phyloP scores from a whole-genome alignment of 2,329 filamentous ascomycete species.

The Bipolaris sorokiniana region DNA sequence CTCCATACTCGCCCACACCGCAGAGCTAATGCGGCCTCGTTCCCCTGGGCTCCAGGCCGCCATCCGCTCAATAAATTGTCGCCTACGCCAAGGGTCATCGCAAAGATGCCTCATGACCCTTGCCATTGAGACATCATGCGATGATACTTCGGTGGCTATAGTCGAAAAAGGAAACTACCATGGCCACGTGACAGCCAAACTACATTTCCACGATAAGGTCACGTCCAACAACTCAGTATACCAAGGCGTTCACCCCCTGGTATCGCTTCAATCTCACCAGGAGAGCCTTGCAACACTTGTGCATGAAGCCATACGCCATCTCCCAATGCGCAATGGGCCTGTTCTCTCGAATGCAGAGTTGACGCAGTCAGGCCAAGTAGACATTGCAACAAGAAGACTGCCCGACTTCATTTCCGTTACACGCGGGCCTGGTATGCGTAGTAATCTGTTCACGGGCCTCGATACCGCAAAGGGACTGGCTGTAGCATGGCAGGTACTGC shows the following conservation, averaged over 20 bases:
- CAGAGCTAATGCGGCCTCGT: constrained; percentile 32
- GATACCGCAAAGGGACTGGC: constrained; percentile 87
- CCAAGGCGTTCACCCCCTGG: constrained; percentile 79
- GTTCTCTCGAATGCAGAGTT: neutral
- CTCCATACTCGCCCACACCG: neutral
- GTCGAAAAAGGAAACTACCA: constrained; percentile 62
- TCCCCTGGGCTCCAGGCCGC: constrained; percentile 15
- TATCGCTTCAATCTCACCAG: constrained; percentile 78
- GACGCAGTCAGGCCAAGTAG: neutral
- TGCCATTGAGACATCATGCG: constrained; percentile 85
- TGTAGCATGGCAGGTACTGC: constrained; percentile 69
- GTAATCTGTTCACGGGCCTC: constrained; percentile 77
- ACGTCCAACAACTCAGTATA: constrained; percentile 79
- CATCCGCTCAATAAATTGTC: constrained; percentile 6
- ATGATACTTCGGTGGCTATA: constrained; percentile 90
- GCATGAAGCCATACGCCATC: constrained; percentile 63
- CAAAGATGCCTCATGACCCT: constrained; percentile 56
- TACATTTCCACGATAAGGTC: constrained; percentile 81
- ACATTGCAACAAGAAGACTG: constrained; percentile 40
- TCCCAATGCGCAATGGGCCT: constrained; percentile 52
- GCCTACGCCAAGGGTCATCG: constrained; percentile 9
- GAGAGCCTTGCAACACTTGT: constrained; percentile 72
- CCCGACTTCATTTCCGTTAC: constrained; percentile 91
- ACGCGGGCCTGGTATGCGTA: constrained; percentile 85
- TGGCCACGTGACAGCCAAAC: constrained; percentile 52